A percentile compares a stretch with the other conserved stretches of the same genome.
Evolutionary conservation across 257 asterid species (phyloP).

Genomic region (Nicotiana attenuata): DNA sequence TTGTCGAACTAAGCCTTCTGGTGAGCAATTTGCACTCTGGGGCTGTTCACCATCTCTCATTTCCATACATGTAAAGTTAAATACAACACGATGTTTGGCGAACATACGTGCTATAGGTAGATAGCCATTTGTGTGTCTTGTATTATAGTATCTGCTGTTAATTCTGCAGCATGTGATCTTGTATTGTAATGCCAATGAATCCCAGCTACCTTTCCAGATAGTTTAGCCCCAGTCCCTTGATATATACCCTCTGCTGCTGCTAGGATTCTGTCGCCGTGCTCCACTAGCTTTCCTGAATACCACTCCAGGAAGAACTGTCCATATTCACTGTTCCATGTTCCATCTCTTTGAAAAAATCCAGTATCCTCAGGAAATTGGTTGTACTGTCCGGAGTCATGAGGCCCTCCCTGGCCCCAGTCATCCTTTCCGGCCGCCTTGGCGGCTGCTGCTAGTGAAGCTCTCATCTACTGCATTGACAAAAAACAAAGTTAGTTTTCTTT

Average conservation of each 20-base stretch:
- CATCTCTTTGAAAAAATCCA: slow-evolving; percentile 65
- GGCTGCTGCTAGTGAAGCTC: slow-evolving; percentile 76
- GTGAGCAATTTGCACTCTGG: slow-evolving; percentile 59
- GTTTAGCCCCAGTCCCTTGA: slow-evolving; percentile 59
- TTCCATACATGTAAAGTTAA: slow-evolving; percentile 89
- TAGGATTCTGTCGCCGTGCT: slow-evolving; percentile 74
- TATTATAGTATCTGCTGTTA: slow-evolving; percentile 90
- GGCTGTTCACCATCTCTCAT: slow-evolving; percentile 86
- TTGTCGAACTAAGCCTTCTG: slow-evolving; percentile 82
- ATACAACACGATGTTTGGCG: slow-evolving; percentile 51
- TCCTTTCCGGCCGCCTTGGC: slow-evolving; percentile 57
- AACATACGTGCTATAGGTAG: slow-evolving; percentile 75
- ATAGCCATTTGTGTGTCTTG: slow-evolving; percentile 72
- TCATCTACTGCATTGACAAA: slow-evolving; percentile 58
- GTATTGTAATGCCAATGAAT: slow-evolving; percentile 87
- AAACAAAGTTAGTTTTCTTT: background rate
- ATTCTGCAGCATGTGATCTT: slow-evolving; percentile 81
- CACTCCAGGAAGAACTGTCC: slow-evolving; percentile 77
- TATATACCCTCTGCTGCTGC: slow-evolving; percentile 55
- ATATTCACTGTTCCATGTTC: slow-evolving; percentile 71
- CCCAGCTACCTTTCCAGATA: slow-evolving; percentile 88
- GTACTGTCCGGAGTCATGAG: slow-evolving; percentile 77
- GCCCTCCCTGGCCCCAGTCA: slow-evolving; percentile 77
- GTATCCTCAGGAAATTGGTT: slow-evolving; percentile 80
- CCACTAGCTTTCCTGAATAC: slow-evolving; percentile 66